phyloP scores from a whole-genome alignment of 805 yeast species.

The Candida wancherniae region DNA sequence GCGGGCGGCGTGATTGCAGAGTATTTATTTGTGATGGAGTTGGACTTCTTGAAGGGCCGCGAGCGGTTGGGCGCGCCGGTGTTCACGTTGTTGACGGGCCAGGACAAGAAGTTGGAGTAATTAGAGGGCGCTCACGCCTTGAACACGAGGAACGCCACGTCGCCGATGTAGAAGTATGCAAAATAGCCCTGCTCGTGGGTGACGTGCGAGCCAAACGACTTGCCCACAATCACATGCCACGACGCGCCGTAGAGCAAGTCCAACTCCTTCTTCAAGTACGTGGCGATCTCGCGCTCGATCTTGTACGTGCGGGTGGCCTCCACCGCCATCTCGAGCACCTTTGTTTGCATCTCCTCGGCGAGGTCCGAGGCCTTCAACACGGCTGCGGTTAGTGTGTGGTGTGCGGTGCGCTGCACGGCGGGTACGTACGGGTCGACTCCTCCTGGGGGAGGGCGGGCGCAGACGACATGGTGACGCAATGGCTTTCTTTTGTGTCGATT shows the following conservation, averaged over 20 bases:
- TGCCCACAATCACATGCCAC: constrained; percentile 82
- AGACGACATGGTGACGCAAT: too few species aligned
- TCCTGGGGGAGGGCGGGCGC: too few species aligned
- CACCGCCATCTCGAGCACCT: constrained; percentile 43
- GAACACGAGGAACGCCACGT: constrained; percentile 62
- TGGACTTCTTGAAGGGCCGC: constrained; percentile 92
- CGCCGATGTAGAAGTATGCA: constrained; percentile 65
- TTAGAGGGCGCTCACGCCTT: constrained; percentile 39
- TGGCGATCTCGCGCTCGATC: constrained; percentile 61
- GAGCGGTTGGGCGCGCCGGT: constrained; percentile 79
- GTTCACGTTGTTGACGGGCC: constrained; percentile 86
- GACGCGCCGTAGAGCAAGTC: constrained; percentile 63
- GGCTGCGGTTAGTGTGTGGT: constrained; percentile 24
- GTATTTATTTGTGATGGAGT: constrained; percentile 87
- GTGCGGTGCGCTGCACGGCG: too few species aligned
- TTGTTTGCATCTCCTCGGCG: constrained; percentile 49
- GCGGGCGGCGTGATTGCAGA: constrained; percentile 71
- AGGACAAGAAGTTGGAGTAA: constrained; percentile 46
- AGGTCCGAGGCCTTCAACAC: constrained; percentile 41
- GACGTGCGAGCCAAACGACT: constrained; percentile 72
- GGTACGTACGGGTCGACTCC: too few species aligned
- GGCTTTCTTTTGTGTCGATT: too few species aligned
- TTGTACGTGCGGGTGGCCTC: constrained; percentile 41
- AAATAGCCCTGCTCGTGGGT: constrained; percentile 75
- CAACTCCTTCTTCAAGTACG: constrained; percentile 58